Evolutionary conservation across 345 rosid genomes (phyloP).

Genomic region (Iberis pinnata): DNA sequence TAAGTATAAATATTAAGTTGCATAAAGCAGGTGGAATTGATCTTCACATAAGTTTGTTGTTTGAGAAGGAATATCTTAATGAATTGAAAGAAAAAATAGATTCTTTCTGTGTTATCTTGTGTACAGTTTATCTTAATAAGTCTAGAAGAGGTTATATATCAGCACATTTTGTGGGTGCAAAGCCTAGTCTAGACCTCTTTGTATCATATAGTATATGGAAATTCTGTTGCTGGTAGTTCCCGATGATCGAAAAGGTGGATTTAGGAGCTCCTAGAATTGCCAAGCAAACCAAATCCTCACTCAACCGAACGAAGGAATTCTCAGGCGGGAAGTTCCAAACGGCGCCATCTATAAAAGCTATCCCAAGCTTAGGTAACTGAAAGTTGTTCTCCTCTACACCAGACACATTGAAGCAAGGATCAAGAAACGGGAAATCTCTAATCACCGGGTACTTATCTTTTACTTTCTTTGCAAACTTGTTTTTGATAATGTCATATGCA

Average conservation of each 20-base stretch:
- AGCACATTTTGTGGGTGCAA: constrained; percentile 61
- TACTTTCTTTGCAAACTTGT: constrained; percentile 53
- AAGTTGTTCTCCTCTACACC: constrained; percentile 39
- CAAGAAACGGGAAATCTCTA: constrained; percentile 46
- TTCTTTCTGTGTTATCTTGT: constrained; percentile 13
- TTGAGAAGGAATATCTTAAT: background rate
- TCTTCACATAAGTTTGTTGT: background rate
- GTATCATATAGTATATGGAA: constrained; percentile 73
- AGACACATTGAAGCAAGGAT: constrained; percentile 85
- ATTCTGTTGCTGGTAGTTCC: constrained; percentile 88
- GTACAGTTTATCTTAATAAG: constrained; percentile 10
- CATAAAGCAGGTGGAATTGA: too few species aligned
- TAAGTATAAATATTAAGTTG: constrained; percentile 31
- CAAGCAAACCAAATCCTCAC: constrained; percentile 60
- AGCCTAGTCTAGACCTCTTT: constrained; percentile 70
- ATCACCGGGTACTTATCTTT: constrained; percentile 48
- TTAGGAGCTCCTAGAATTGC: constrained; percentile 75
- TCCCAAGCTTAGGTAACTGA: constrained; percentile 66
- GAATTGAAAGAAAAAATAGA: constrained; percentile 8
- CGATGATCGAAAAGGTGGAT: constrained; percentile 74
- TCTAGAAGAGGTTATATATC: constrained; percentile 36
- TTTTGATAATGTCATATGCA: constrained; percentile 48
- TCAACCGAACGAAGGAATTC: constrained; percentile 64
- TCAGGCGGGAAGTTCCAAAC: constrained; percentile 85
- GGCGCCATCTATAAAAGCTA: constrained; percentile 63